These are phyloP conservation scores for Plasmodium malariae DNA, from an alignment of 169 alveolate species.

Conservation along the genomic window DNA sequence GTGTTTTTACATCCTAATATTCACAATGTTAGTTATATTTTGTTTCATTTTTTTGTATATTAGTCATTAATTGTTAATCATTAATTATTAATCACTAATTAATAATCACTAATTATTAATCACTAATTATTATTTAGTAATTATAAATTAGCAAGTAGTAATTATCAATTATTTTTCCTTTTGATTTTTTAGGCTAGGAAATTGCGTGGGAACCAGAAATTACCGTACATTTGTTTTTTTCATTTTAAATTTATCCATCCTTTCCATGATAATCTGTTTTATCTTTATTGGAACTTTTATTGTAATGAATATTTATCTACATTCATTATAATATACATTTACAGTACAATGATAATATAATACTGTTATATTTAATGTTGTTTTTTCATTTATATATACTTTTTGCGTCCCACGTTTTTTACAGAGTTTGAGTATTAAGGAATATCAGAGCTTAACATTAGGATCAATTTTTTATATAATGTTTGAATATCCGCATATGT, in stretches of 20 bases:
- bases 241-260: conserved; percentile 70
- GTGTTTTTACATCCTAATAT: background rate
- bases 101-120: too few relatives aligned
- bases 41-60: background rate
- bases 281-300: conserved; percentile 66
- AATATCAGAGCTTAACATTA: conserved; percentile 26
- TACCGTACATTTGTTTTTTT: conserved; percentile 62
- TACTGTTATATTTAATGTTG: background rate
- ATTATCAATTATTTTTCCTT: background rate
- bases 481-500: conserved; percentile 70
- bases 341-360: background rate
- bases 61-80: too few relatives aligned
- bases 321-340: too few relatives aligned
- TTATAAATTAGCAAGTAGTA: too few relatives aligned
- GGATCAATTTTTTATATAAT: conserved; percentile 33
- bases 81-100: too few relatives aligned
- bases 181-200: conserved; percentile 60
- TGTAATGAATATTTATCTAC: too few relatives aligned
- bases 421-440: conserved; percentile 55
- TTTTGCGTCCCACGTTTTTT: background rate
- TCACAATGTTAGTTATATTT: background rate
- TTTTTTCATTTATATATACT: background rate
- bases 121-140: too few relatives aligned
- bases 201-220: conserved; percentile 59
- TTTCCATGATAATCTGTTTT: conserved; percentile 71